phyloP scores from a whole-genome alignment of 345 rosid species.

The Eucalyptus curtisii region DNA sequence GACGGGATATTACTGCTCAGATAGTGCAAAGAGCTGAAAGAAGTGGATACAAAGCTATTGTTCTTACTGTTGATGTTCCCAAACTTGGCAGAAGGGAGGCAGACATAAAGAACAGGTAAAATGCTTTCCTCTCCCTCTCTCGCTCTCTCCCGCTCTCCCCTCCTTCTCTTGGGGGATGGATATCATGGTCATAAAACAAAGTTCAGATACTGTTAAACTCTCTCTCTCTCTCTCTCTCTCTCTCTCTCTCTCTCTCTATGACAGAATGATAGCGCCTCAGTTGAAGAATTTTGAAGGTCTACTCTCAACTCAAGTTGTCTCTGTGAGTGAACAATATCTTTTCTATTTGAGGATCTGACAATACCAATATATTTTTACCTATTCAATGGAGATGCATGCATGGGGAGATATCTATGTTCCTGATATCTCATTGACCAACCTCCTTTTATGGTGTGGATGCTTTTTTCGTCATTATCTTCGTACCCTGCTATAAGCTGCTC shows the following conservation, averaged over 20 bases:
- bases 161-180: background rate
- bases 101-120: conserved; percentile 75
- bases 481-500: background rate
- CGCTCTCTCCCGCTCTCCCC: background rate
- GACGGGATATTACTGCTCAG: conserved; percentile 40
- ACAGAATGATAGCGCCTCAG: conserved; percentile 59
- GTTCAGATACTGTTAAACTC: background rate
- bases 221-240: background rate
- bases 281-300: conserved; percentile 71
- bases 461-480: background rate
- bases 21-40: conserved; percentile 73
- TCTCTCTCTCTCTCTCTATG: background rate
- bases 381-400: background rate
- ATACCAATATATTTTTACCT: background rate
- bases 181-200: background rate
- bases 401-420: background rate
- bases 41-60: conserved; percentile 70
- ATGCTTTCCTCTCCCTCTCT: background rate
- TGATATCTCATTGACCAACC: background rate
- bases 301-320: conserved; percentile 21
- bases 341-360: background rate
- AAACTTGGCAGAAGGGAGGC: conserved; percentile 78
- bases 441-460: background rate
- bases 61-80: conserved; percentile 76
- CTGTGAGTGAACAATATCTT: conserved; percentile 28